Conservation (phyloP, 768 basidiomycete species). For the Pleurotus tuoliensis region DNA sequence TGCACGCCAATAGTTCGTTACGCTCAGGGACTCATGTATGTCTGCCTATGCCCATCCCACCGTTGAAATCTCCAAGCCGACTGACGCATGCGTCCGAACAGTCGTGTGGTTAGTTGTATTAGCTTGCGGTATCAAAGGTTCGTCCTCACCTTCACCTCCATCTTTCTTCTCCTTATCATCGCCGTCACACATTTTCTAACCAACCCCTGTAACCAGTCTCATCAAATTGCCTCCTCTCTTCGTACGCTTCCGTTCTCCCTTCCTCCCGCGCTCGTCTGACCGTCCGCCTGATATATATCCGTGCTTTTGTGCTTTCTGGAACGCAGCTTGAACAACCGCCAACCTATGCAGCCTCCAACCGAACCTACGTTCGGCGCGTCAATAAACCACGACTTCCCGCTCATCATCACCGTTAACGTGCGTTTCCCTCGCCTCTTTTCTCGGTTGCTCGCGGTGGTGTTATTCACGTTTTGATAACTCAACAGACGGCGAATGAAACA, state of each 20-base stretch:
- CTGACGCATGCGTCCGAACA: background rate
- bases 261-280: background rate
- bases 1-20: background rate
- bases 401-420: too few relatives aligned
- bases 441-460: too few relatives aligned
- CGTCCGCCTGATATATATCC: too few relatives aligned
- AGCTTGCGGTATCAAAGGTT: background rate
- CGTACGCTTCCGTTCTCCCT: background rate
- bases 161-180: background rate
- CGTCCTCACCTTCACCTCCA: background rate
- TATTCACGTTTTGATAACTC: too few relatives aligned
- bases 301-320: too few relatives aligned
- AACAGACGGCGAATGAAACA: too few relatives aligned
- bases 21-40: background rate
- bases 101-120: conserved; percentile 5
- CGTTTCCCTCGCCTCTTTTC: too few relatives aligned
- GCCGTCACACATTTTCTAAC: background rate
- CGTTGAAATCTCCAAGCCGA: background rate
- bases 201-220: background rate
- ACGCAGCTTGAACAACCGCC: too few relatives aligned
- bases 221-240: conserved; percentile 7
- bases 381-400: too few relatives aligned
- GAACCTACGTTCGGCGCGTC: too few relatives aligned
- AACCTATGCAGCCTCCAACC: too few relatives aligned
- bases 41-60: background rate